Base-by-base conservation (phyloP, 306 rosid species). In the Sechiopsis laciniata region DNA sequence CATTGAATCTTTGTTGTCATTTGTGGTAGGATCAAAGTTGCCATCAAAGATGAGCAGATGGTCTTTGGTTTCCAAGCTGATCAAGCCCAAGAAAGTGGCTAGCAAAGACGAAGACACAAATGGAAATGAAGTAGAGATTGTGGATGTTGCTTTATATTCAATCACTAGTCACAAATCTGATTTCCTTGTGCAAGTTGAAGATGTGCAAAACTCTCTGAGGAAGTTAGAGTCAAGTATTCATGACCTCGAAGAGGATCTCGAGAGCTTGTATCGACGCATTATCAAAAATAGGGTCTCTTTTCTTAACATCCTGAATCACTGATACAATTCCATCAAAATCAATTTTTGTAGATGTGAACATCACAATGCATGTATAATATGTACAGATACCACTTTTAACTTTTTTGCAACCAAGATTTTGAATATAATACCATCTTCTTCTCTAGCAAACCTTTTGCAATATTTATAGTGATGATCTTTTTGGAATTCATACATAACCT, bases 261-360 rank as follows among this genome's bases (percentile, higher is more conserved):
- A 76, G 20, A 26, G 54, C 17, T 71, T 83, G 1, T 79, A 68
- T 37, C 57, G 75, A 26, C 78, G 32, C 60, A 55, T 83, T 14
- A 79, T 83, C 72, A 73, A 63, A 32, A 57, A 55, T 75, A 72
- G 83, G 63, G 69, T 76, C 3, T 79, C 79, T 1, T 74, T 82
- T 53, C 86, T 82, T 45, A 82, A 76, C 69, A 54, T 76, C 64
- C 51, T 83, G 26, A 79, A 79, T 52, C 35, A 83, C 67, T 76
- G 14, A 46, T 45, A 12, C 19, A 12, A 45, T 45, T 5, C 72
- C 55, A 45, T 46, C 16, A 21, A 50, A 45, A 67, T 67, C 55
- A 55, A 67, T 26, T 45, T 67, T 67, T 67, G 72, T 67, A 45
- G 26, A 6, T 67, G 55, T 67, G 45, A 10, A 67, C 55, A 67